Conservation (phyloP, 352 stramenopile genomes). For the Phytophthora kernoviae region DNA sequence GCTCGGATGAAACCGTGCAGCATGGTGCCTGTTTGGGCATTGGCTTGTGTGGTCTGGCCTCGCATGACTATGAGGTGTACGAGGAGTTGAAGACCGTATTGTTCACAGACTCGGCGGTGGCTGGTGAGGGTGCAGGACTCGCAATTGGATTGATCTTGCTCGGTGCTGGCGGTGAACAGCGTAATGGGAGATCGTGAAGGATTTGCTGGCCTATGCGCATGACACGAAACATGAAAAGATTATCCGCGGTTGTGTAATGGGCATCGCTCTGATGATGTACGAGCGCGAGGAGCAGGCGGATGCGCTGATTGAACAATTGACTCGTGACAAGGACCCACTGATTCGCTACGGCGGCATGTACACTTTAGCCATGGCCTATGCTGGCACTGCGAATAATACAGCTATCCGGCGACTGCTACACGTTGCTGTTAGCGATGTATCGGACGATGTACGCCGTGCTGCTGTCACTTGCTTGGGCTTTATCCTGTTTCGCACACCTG, state of each 20-base stretch:
- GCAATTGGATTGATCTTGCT: slow-evolving; percentile 98
- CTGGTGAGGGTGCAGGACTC: slow-evolving; percentile 96
- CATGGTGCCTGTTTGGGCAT: slow-evolving; percentile 98
- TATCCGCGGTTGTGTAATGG: slow-evolving; percentile 97
- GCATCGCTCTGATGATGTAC: slow-evolving; percentile 98
- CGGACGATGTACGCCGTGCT: slow-evolving; percentile 98
- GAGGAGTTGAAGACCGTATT: slow-evolving; percentile 98
- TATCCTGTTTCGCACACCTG: slow-evolving; percentile 97
- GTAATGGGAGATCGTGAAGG: slow-evolving; percentile 87
- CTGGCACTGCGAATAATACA: slow-evolving; percentile 97
- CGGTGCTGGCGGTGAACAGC: slow-evolving; percentile 91
- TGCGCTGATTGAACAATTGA: slow-evolving; percentile 97
- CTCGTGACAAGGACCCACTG: slow-evolving; percentile 96
- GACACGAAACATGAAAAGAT: slow-evolving; percentile 99
- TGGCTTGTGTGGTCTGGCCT: slow-evolving; percentile 95
- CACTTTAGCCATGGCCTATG: slow-evolving; percentile 97
- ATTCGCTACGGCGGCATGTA: slow-evolving; percentile 99
- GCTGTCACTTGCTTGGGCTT: slow-evolving; percentile 98
- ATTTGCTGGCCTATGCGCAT: slow-evolving; percentile 97
- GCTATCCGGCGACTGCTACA: slow-evolving; percentile 97
- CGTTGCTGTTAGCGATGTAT: slow-evolving; percentile 98
- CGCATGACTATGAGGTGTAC: slow-evolving; percentile 94
- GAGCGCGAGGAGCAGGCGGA: slow-evolving; percentile 97
- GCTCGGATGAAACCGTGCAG: slow-evolving; percentile 96
- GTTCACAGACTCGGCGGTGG: slow-evolving; percentile 98